Base-by-base conservation (phyloP, 306 rosid genomes). In the Biancaea sappan region DNA sequence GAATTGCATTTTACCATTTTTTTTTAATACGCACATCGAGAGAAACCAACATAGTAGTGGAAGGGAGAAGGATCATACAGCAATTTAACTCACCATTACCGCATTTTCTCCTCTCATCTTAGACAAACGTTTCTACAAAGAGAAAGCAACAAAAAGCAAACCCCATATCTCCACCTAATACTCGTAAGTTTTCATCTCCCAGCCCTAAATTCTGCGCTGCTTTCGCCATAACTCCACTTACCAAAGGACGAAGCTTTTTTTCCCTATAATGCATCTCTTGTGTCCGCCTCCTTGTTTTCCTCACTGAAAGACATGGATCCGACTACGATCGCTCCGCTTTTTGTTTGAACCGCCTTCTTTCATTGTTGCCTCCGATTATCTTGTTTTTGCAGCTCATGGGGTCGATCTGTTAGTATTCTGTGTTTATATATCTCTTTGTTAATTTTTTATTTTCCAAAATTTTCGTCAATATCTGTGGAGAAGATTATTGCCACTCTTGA, bases 381-480 rank as follows among this genome's bases (percentile, higher is more conserved):
- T 66, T 34, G 11, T 21, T 80, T 82, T 32, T 25, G 35, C 69
- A 46, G 66, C 72, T 71, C 26, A 48, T 15, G 48, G 34, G 28
- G 59, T 76, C 87, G 91, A 87, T 87, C 91, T 76, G 89, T 84
- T 83, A 80, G 89, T 71, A 54, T 58, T 50, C 66, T 34, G 24
- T 31, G 57, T 46, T 76, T 72, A 14, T 51, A 22, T 59, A 0
- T 76, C 64, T 69, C 6, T 11, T 26, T 41, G 32, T 44, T 4
- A 31, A 31, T 2, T 12, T 15, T 21, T 24, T 46, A 14, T 8
- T 46, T 3, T 48, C 9, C 8, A 47, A 1, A 24, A 59, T 26
- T 34, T 48, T 43, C 16, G 13, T 28, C 26, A 35, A 79, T 75
- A 81, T 71, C 22, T 72, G 63, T 48, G 24, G 10, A 29, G 18